Percentiles rank a stretch among this genome's conserved stretches.
These are phyloP conservation scores for Myxozyma melibiosi DNA, from an alignment of 805 yeast species.

Conservation along the genomic window DNA sequence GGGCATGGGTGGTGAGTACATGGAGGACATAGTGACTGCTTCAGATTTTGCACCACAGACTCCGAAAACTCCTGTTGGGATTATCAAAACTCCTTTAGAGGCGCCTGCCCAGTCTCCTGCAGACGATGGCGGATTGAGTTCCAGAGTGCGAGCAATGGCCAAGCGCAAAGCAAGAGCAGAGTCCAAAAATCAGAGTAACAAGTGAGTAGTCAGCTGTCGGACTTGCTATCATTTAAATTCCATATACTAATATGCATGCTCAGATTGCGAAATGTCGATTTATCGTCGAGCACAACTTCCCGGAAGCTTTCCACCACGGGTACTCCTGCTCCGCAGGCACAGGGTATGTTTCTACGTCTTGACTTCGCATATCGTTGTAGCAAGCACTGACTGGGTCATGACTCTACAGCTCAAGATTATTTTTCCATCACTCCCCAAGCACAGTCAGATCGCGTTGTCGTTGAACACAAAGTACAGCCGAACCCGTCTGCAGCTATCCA, in stretches of 20 bases:
- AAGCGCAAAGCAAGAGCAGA: constrained; percentile 56
- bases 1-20: constrained; percentile 49
- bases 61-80: constrained; percentile 15
- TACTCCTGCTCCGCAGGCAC: neutral
- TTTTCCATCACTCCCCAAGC: constrained; percentile 67
- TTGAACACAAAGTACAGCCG: constrained; percentile 70
- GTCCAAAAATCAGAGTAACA: constrained; percentile 27
- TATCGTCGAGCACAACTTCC: constrained; percentile 40
- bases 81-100: constrained; percentile 13
- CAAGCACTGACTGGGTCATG: no score
- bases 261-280: constrained; percentile 30
- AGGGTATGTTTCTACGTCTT: constrained; percentile 5
- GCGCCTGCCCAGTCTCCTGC: constrained; percentile 17
- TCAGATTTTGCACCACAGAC: constrained; percentile 29
- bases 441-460: constrained; percentile 72
- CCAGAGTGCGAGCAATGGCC: constrained; percentile 93
- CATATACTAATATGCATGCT: no score
- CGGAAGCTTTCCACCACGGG: constrained; percentile 22
- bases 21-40: constrained; percentile 40
- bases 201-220: neutral
- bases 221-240: no score
- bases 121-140: constrained; percentile 46
- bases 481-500: constrained; percentile 54
- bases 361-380: neutral
- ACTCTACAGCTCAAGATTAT: constrained; percentile 26